A percentile compares a stretch with the other conserved stretches of the same genome.
Conservation (phyloP, 306 rosid genomes). For the Citrullus mucosospermus region DNA sequence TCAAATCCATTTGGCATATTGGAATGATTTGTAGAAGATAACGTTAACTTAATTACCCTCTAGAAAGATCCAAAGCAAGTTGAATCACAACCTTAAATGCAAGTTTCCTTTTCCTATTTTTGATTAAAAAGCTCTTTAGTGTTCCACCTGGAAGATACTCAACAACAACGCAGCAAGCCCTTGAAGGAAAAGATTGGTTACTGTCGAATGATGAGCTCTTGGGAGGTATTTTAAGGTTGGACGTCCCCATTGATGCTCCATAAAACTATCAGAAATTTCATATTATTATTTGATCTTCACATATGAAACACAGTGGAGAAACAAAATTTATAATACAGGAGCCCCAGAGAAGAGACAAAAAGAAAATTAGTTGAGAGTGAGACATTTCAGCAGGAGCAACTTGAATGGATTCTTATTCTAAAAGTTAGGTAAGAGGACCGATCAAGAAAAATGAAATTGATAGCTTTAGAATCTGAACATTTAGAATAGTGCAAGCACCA, state of each 20-base stretch:
- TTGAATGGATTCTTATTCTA: neutral
- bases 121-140: slow-evolving; percentile 52
- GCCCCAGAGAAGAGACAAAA: neutral
- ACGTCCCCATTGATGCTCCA: slow-evolving; percentile 90
- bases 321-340: neutral
- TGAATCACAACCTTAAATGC: slow-evolving; percentile 59
- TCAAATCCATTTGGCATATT: neutral
- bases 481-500: neutral
- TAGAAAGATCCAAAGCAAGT: slow-evolving; percentile 75
- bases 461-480: neutral
- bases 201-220: slow-evolving; percentile 18
- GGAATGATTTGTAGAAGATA: neutral
- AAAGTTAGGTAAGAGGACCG: neutral
- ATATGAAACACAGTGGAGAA: neutral
- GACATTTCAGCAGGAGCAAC: slow-evolving; percentile 1
- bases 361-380: neutral
- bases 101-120: slow-evolving; percentile 56
- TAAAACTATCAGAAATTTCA: slow-evolving; percentile 35
- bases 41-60: slow-evolving; percentile 46
- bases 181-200: slow-evolving; percentile 40
- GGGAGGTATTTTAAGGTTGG: slow-evolving; percentile 59
- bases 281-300: neutral
- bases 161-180: slow-evolving; percentile 78
- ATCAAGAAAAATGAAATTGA: neutral
- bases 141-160: slow-evolving; percentile 89